phyloP scores from a whole-genome alignment of 2,329 filamentous ascomycete species.

The Cercospora nicotianae region DNA sequence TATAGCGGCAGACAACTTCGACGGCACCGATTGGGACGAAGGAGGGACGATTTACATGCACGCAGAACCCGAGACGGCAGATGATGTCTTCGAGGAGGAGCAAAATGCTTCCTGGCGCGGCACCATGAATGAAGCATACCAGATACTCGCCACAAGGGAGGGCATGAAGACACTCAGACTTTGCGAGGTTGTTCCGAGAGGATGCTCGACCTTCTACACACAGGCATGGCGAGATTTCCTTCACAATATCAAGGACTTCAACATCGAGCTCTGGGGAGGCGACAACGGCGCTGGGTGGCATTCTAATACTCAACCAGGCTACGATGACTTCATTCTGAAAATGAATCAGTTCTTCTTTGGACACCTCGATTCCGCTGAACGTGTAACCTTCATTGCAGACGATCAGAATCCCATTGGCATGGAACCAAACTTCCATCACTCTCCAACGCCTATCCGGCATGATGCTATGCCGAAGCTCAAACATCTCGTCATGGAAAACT shows the following conservation, averaged over 20 bases:
- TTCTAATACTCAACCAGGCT: constrained; percentile 9
- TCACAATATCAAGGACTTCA: background rate
- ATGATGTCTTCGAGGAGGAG: background rate
- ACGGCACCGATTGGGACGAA: background rate
- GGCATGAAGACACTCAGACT: background rate
- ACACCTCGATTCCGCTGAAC: background rate
- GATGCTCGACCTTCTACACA: background rate
- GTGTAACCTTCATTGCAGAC: background rate
- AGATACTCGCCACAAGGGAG: background rate
- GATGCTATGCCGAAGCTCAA: constrained; percentile 6
- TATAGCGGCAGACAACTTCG: constrained; percentile 3
- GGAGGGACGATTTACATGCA: background rate
- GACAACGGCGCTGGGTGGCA: constrained; percentile 12
- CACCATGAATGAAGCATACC: constrained; percentile 14
- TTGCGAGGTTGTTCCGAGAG: constrained; percentile 4
- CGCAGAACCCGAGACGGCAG: constrained; percentile 1
- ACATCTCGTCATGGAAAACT: constrained; percentile 5
- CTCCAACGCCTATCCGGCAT: background rate
- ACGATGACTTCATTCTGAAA: constrained; percentile 1
- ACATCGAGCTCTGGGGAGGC: constrained; percentile 11
- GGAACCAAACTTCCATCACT: background rate
- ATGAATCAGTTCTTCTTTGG: constrained; percentile 13
- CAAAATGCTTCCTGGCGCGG: background rate
- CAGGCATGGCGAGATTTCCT: constrained; percentile 4
- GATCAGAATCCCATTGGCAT: background rate